These are phyloP conservation scores for Solanum paucissectum DNA, from an alignment of 257 asterid species.

Conservation along the genomic window DNA sequence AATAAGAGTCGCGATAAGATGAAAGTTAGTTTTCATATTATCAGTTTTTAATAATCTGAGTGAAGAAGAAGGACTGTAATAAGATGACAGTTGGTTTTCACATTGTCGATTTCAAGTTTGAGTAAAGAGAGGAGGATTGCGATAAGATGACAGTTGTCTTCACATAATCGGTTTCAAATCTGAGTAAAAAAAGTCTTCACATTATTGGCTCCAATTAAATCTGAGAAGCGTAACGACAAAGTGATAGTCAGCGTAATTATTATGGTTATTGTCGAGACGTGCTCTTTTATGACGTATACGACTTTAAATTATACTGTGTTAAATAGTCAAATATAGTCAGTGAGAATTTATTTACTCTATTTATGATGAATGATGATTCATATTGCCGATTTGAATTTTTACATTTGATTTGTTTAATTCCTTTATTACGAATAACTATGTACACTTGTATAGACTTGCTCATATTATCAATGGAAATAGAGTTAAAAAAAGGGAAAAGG, in stretches of 20 bases:
- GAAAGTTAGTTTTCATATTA: too few relatives aligned
- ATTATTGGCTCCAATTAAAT: background rate
- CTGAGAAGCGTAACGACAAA: background rate
- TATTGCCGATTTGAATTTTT: background rate
- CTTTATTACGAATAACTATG: background rate
- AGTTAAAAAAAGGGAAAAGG: background rate
- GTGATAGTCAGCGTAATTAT: background rate
- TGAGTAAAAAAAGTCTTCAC: background rate
- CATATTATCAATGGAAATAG: background rate
- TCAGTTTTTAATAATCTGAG: background rate
- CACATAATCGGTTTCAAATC: background rate
- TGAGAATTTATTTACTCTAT: background rate
- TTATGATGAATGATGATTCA: background rate
- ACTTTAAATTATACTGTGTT: background rate
- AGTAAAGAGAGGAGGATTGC: background rate
- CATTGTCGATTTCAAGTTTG: background rate
- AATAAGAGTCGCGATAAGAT: background rate
- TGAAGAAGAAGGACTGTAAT: background rate
- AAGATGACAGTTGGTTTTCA: background rate
- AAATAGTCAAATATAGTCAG: background rate
- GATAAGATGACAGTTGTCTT: background rate
- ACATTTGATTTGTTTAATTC: background rate
- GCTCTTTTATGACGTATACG: background rate
- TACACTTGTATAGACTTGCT: too few relatives aligned
- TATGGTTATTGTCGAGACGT: background rate